A percentile compares a stretch with the other conserved stretches of the same genome.
Conservation (phyloP, 2,329 filamentous ascomycete species). For the Diaporthe nobilis region DNA sequence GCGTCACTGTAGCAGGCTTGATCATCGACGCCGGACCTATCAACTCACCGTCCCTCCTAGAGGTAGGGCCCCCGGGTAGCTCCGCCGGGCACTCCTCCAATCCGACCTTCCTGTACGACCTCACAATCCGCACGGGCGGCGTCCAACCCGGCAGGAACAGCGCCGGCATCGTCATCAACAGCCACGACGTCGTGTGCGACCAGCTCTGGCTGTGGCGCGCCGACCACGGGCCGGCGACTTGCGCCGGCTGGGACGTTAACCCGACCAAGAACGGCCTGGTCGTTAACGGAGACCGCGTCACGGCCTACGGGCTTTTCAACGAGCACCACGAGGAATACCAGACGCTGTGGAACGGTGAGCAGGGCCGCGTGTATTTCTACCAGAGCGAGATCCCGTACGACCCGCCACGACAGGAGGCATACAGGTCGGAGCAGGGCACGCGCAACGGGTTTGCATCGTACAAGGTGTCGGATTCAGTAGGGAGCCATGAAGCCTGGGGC, state of each 20-base stretch:
- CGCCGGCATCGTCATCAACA: conserved; percentile 50
- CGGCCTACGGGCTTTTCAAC: conserved; percentile 52
- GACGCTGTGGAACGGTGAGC: conserved; percentile 51
- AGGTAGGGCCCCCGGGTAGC: conserved; percentile 47
- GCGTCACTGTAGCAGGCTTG: conserved; percentile 50
- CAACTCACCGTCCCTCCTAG: conserved; percentile 48
- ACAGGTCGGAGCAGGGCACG: conserved; percentile 45
- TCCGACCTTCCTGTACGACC: conserved; percentile 51
- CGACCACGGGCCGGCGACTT: conserved; percentile 48
- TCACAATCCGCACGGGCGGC: conserved; percentile 51
- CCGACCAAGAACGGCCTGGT: conserved; percentile 50
- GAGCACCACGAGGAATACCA: conserved; percentile 53
- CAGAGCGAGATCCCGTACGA: conserved; percentile 54
- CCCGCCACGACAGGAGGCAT: conserved; percentile 49
- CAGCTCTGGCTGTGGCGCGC: conserved; percentile 53
- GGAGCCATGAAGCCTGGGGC: conserved; percentile 51
- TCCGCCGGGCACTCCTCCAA: conserved; percentile 46
- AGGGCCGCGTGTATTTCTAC: conserved; percentile 52
- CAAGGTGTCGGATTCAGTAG: conserved; percentile 50
- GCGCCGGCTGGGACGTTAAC: conserved; percentile 49
- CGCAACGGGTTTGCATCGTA: conserved; percentile 52
- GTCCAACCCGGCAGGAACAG: conserved; percentile 47
- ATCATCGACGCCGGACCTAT: conserved; percentile 50
- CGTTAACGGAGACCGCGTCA: conserved; percentile 50
- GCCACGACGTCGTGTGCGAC: conserved; percentile 50